Conservation (phyloP, 2,329 filamentous ascomycete species). For the Myotisia sp. region DNA sequence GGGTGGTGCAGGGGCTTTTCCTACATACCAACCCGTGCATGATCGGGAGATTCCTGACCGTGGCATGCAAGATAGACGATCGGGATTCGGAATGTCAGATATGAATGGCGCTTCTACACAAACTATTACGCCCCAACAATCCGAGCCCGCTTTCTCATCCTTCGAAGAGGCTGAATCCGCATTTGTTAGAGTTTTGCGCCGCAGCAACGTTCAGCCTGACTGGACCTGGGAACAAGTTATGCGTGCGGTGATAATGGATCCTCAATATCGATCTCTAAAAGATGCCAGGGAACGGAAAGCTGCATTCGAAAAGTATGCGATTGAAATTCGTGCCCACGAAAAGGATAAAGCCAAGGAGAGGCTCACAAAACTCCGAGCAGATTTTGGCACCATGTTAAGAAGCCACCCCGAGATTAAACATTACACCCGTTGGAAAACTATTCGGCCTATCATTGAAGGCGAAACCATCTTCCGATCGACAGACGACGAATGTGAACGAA, state of each 20-base stretch:
- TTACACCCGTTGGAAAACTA: slow-evolving; percentile 94
- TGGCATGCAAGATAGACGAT: slow-evolving; percentile 33
- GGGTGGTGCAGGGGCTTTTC: slow-evolving; percentile 37
- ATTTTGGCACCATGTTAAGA: slow-evolving; percentile 92
- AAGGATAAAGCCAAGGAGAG: slow-evolving; percentile 90
- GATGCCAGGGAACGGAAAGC: slow-evolving; percentile 80
- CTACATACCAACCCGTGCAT: slow-evolving; percentile 22
- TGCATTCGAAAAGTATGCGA: slow-evolving; percentile 88
- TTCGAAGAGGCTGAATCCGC: slow-evolving; percentile 83
- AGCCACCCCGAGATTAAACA: slow-evolving; percentile 95
- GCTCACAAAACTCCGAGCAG: slow-evolving; percentile 74
- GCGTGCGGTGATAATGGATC: slow-evolving; percentile 71
- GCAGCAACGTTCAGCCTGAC: slow-evolving; percentile 72
- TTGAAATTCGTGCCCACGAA: slow-evolving; percentile 79
- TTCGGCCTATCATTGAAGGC: slow-evolving; percentile 80
- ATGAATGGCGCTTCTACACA: slow-evolving; percentile 28
- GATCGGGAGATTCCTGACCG: slow-evolving; percentile 38
- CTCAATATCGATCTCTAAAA: slow-evolving; percentile 83
- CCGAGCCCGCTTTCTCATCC: slow-evolving; percentile 64
- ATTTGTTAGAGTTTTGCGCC: slow-evolving; percentile 78
- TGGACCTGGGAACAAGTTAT: slow-evolving; percentile 90
- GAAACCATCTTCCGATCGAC: slow-evolving; percentile 93
- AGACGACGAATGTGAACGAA: slow-evolving; percentile 71
- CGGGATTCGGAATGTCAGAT: slow-evolving; percentile 31
- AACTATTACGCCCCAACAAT: slow-evolving; percentile 26